Conservation (phyloP, 495 filamentous ascomycete species). For the Podospora sp. region DNA sequence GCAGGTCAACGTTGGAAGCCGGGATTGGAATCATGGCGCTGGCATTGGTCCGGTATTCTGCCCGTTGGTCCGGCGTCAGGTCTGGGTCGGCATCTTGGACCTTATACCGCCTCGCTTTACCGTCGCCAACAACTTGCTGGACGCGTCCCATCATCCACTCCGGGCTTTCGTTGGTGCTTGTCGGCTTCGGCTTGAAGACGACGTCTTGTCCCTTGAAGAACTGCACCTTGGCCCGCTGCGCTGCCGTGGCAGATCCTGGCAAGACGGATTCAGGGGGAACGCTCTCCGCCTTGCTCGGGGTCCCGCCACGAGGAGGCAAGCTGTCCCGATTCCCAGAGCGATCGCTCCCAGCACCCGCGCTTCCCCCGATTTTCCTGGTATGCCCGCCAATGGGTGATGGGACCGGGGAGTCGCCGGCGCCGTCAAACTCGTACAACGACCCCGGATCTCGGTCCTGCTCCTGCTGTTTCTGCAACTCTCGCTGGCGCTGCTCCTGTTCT, state of each 20-base stretch:
- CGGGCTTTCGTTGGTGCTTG: conserved; percentile 63
- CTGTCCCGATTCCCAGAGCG: conserved; percentile 43
- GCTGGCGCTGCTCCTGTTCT: conserved; percentile 29
- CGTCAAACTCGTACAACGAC: conserved; percentile 69
- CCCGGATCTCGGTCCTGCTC: conserved; percentile 51
- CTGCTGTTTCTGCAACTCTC: conserved; percentile 23
- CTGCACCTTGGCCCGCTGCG: conserved; percentile 49
- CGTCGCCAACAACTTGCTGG: conserved; percentile 79
- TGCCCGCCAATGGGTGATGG: conserved; percentile 59
- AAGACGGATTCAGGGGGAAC: conserved; percentile 46
- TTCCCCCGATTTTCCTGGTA: conserved; percentile 51
- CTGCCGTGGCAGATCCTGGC: conserved; percentile 26
- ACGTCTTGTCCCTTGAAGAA: conserved; percentile 78
- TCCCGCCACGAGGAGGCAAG: conserved; percentile 46
- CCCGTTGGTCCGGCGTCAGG: conserved; percentile 65
- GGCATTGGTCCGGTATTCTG: conserved; percentile 77
- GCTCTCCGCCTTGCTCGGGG: conserved; percentile 48
- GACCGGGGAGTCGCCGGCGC: conserved; percentile 69
- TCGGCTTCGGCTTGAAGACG: conserved; percentile 80
- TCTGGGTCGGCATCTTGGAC: conserved; percentile 94
- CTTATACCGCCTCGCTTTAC: conserved; percentile 86
- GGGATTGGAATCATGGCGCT: conserved; percentile 80
- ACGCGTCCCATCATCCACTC: conserved; percentile 92
- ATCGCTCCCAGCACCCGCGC: conserved; percentile 57
- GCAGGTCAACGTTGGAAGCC: conserved; percentile 53